Percentiles rank a stretch among this genome's conserved stretches.
Conservation (phyloP, 192 early-diverging fungal species). For the Backusella macrospora region DNA sequence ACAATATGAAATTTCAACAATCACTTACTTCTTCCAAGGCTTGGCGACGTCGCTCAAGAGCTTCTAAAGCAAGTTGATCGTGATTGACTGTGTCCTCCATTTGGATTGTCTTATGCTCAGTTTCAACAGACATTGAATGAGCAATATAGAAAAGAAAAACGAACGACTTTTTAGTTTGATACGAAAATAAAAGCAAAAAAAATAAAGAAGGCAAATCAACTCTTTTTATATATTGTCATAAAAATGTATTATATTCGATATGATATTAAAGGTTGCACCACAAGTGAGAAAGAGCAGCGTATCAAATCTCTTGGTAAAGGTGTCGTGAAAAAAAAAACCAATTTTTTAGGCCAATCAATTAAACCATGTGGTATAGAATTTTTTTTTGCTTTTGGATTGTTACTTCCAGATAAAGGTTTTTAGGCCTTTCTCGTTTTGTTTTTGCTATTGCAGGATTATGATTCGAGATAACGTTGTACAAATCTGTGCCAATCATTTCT, state of each 20-base stretch:
- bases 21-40: slow-evolving; percentile 34
- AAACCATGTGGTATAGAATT: slow-evolving; percentile 2
- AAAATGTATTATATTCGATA: neutral
- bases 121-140: slow-evolving; percentile 6
- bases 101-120: neutral
- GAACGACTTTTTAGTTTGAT: neutral
- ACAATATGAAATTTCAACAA: neutral
- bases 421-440: slow-evolving; percentile 10
- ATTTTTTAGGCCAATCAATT: slow-evolving; percentile 10
- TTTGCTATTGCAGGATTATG: neutral
- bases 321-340: slow-evolving; percentile 10
- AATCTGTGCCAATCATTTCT: neutral
- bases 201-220: neutral
- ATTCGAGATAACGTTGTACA: neutral
- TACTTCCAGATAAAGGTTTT: slow-evolving; percentile 11
- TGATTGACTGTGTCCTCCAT: neutral
- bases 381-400: neutral
- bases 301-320: slow-evolving; percentile 4
- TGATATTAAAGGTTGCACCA: neutral
- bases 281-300: neutral
- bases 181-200: no score
- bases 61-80: slow-evolving; percentile 8
- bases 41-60: slow-evolving; percentile 24
- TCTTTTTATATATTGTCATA: neutral
- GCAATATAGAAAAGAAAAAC: slow-evolving; percentile 2